Evolutionary conservation across 257 asterid species (phyloP).

Genomic region (Plantago major): DNA sequence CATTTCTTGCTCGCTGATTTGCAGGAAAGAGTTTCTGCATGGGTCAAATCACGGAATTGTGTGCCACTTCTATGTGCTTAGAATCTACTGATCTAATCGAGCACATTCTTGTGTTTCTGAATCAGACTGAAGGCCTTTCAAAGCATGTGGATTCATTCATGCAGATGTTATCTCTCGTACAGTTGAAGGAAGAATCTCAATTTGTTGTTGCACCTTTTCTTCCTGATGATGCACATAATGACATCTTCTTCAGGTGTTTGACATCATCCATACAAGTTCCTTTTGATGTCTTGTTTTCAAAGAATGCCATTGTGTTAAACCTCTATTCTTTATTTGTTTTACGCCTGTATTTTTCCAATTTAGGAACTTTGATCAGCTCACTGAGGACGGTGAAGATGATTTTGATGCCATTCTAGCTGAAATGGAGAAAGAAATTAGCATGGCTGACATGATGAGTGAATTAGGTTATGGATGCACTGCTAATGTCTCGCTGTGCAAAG

Average conservation of each 20-base stretch:
- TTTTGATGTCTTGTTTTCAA: neutral
- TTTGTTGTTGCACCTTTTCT: constrained; percentile 71
- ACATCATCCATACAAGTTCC: constrained; percentile 4
- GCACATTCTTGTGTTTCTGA: constrained; percentile 63
- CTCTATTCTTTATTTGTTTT: too few relatives aligned
- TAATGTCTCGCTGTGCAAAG: constrained; percentile 72
- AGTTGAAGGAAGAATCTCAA: constrained; percentile 57
- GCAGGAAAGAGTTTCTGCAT: constrained; percentile 89
- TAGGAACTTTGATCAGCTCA: constrained; percentile 57
- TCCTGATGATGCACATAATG: constrained; percentile 55
- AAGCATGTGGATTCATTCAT: constrained; percentile 79
- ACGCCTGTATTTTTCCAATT: constrained; percentile 20
- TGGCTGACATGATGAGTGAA: constrained; percentile 87
- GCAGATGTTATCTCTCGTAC: constrained; percentile 74
- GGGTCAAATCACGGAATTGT: constrained; percentile 67
- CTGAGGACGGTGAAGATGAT: constrained; percentile 66
- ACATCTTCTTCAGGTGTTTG: constrained; percentile 67
- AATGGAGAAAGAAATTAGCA: constrained; percentile 89
- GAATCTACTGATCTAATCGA: constrained; percentile 68
- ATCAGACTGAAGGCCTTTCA: constrained; percentile 81
- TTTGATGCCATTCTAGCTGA: constrained; percentile 86
- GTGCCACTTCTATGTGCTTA: constrained; percentile 44
- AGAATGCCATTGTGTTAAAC: neutral
- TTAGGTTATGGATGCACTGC: constrained; percentile 91
- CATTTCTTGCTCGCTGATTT: constrained; percentile 20